A percentile compares a stretch with the other conserved stretches of the same genome.
Evolutionary conservation across 1,284 basidiomycete genomes (phyloP).

Genomic region (Anthracocystis setariae): DNA sequence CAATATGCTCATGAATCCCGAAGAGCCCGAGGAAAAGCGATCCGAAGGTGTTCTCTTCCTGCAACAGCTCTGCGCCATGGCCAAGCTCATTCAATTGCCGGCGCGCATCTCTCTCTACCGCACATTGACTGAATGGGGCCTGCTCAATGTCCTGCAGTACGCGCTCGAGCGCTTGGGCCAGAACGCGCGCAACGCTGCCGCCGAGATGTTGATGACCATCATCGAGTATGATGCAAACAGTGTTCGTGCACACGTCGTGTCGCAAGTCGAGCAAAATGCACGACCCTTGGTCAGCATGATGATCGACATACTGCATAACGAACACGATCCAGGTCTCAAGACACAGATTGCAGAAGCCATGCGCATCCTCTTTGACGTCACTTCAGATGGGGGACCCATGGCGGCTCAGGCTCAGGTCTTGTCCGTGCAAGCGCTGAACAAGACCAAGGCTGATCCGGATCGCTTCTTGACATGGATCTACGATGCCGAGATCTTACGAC

Average conservation of each 20-base stretch:
- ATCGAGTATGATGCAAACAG: constrained; percentile 92
- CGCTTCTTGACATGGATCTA: constrained; percentile 94
- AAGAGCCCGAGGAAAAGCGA: constrained; percentile 44
- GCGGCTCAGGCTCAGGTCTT: constrained; percentile 69
- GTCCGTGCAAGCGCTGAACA: constrained; percentile 59
- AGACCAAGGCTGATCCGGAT: constrained; percentile 82
- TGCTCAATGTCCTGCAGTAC: constrained; percentile 89
- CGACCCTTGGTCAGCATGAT: constrained; percentile 55
- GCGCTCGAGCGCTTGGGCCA: constrained; percentile 71
- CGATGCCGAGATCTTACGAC: constrained; percentile 75
- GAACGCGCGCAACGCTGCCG: constrained; percentile 79
- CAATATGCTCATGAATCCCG: constrained; percentile 68
- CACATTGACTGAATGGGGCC: constrained; percentile 84
- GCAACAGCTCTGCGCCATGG: constrained; percentile 93
- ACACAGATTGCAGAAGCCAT: constrained; percentile 91
- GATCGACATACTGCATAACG: constrained; percentile 77
- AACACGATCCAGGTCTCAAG: constrained; percentile 83
- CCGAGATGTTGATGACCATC: constrained; percentile 85
- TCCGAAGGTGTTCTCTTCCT: constrained; percentile 74
- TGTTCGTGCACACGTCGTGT: constrained; percentile 83
- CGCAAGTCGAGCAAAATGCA: constrained; percentile 74
- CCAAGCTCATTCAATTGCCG: constrained; percentile 92
- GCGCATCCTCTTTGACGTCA: constrained; percentile 80
- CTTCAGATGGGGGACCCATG: constrained; percentile 51
- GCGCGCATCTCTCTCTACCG: constrained; percentile 88